A percentile compares a stretch with the other conserved stretches of the same genome.
These are phyloP conservation scores for Naganishia cerealis DNA, from an alignment of 1,284 basidiomycete species.

Conservation along the genomic window DNA sequence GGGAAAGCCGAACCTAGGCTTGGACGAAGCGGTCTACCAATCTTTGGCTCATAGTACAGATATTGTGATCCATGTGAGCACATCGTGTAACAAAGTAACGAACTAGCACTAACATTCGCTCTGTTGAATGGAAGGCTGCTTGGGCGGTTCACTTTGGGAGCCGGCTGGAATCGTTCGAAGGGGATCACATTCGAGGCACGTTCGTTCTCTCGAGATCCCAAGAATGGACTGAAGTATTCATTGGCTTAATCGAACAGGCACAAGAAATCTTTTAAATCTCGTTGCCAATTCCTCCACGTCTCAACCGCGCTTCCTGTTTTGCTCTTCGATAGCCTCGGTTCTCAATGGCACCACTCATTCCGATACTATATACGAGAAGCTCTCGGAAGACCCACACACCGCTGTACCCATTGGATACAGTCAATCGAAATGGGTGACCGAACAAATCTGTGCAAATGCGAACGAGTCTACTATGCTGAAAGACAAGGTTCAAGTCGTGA, in stretches of 20 bases:
- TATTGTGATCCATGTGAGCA: slow-evolving; percentile 41
- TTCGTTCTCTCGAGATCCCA: background rate
- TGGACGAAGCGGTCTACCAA: slow-evolving; percentile 31
- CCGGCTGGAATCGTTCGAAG: slow-evolving; percentile 43
- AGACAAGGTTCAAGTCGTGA: slow-evolving; percentile 38
- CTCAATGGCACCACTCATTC: slow-evolving; percentile 24
- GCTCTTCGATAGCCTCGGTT: slow-evolving; percentile 46
- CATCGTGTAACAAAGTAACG: background rate
- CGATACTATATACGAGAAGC: slow-evolving; percentile 39
- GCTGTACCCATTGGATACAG: slow-evolving; percentile 53
- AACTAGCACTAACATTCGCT: background rate
- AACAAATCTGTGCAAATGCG: slow-evolving; percentile 48
- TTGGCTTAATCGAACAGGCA: slow-evolving; percentile 32
- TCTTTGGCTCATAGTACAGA: slow-evolving; percentile 34
- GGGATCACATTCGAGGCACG: slow-evolving; percentile 41
- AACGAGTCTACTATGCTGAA: slow-evolving; percentile 24
- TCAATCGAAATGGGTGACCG: slow-evolving; percentile 55
- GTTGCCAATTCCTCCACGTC: slow-evolving; percentile 18
- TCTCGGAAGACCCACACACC: slow-evolving; percentile 44
- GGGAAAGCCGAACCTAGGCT: slow-evolving; percentile 32
- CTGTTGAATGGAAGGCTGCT: slow-evolving; percentile 40
- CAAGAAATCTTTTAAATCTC: slow-evolving; percentile 40
- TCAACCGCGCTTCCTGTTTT: slow-evolving; percentile 38
- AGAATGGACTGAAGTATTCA: background rate
- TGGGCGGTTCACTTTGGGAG: slow-evolving; percentile 51